These are phyloP conservation scores for Kuraishia molischiana DNA, from an alignment of 805 yeast species.

Conservation along the genomic window DNA sequence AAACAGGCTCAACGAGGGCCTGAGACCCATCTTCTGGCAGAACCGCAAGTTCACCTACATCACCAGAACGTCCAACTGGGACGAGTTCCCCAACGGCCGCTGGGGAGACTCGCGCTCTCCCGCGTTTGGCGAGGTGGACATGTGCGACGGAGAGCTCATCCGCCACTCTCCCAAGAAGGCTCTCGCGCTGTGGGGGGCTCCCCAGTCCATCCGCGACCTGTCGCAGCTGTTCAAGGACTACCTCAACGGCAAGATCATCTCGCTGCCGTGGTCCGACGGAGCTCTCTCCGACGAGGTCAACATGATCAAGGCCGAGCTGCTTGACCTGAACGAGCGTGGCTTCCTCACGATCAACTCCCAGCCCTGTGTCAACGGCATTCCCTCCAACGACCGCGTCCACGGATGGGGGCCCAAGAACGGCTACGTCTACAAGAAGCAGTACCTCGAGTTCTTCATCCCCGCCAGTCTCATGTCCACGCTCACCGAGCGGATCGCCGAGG, in stretches of 20 bases:
- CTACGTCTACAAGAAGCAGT: conserved; percentile 90
- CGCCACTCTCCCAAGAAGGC: conserved; percentile 79
- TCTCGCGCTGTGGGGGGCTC: conserved; percentile 81
- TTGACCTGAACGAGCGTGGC: conserved; percentile 55
- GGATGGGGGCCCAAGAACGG: conserved; percentile 98
- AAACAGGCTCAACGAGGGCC: conserved; percentile 66
- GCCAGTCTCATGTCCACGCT: conserved; percentile 28
- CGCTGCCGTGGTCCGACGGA: conserved; percentile 95
- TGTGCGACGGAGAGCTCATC: conserved; percentile 68
- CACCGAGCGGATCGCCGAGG: conserved; percentile 31
- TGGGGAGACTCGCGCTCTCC: conserved; percentile 99
- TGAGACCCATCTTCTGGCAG: conserved; percentile 95
- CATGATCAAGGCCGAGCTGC: conserved; percentile 46
- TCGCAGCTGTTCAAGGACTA: conserved; percentile 57
- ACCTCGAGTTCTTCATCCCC: conserved; percentile 77
- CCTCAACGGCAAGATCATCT: conserved; percentile 56
- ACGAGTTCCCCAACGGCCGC: conserved; percentile 97
- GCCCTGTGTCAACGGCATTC: conserved; percentile 79
- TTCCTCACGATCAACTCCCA: conserved; percentile 86
- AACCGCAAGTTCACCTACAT: conserved; percentile 86
- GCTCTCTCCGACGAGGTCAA: conserved; percentile 71
- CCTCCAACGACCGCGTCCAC: conserved; percentile 56
- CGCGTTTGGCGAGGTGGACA: conserved; percentile 86
- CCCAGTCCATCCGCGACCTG: conserved; percentile 49
- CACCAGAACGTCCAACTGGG: conserved; percentile 88